Evolutionary conservation across 805 yeast genomes (phyloP).

Genomic region (Saccharomycopsis microspora): DNA sequence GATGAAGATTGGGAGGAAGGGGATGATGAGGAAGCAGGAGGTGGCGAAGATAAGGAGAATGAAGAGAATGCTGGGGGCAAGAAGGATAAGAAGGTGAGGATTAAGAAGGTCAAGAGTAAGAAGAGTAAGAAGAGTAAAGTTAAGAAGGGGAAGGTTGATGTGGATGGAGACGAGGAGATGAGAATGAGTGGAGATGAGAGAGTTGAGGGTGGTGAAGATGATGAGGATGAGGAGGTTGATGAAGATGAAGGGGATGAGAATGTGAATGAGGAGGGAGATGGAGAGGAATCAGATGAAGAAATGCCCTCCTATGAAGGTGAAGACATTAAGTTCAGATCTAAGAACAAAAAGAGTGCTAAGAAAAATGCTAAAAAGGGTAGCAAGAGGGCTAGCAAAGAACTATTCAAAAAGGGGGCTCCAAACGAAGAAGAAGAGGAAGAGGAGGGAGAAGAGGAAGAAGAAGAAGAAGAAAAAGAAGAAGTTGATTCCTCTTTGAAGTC

Average conservation of each 20-base stretch:
- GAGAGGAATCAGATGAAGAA: constrained; percentile 1
- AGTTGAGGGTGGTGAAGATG: constrained; percentile 16
- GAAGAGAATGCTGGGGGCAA: constrained; percentile 9
- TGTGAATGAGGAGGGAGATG: constrained; percentile 12
- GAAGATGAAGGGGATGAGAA: constrained; percentile 11
- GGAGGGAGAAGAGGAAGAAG: constrained; percentile 3
- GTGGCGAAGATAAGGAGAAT: constrained; percentile 14
- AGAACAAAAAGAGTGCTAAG: neutral
- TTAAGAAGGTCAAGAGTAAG: constrained; percentile 1
- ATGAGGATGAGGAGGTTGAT: neutral
- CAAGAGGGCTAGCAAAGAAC: too few species aligned
- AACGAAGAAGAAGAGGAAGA: constrained; percentile 2
- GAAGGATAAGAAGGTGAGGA: constrained; percentile 3
- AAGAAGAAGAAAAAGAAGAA: constrained; percentile 3
- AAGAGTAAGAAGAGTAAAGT: neutral
- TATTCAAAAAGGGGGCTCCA: too few species aligned
- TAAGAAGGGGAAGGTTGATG: neutral
- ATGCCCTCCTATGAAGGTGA: constrained; percentile 15
- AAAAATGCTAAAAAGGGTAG: too few species aligned
- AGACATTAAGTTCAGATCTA: constrained; percentile 20
- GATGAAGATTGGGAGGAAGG: constrained; percentile 2
- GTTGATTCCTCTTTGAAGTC: neutral
- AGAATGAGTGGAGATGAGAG: constrained; percentile 12
- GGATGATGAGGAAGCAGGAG: constrained; percentile 9
- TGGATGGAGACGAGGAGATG: constrained; percentile 10